phyloP scores from a whole-genome alignment of 768 basidiomycete species.

The Brasilioporus rufonigricans region DNA sequence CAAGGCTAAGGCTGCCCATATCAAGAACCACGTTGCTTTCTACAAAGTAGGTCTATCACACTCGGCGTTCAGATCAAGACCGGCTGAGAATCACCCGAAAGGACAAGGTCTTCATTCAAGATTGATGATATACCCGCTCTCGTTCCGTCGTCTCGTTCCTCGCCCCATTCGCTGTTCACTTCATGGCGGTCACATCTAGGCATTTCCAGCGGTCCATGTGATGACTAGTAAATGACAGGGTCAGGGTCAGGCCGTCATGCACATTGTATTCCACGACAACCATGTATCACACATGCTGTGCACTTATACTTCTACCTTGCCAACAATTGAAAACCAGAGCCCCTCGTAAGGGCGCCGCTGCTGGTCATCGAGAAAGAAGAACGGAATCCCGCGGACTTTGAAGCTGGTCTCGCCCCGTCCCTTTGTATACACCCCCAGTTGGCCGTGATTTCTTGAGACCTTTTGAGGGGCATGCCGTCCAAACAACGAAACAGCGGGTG shows the following conservation, averaged over 20 bases:
- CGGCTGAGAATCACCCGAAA: constrained; percentile 1
- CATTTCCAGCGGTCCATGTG: too few relatives aligned
- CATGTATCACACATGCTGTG: too few relatives aligned
- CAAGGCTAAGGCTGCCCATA: constrained; percentile 53
- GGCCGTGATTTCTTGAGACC: neutral
- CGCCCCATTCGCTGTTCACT: neutral
- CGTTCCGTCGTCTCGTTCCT: neutral
- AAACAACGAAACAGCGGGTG: neutral
- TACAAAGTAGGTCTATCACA: constrained; percentile 56
- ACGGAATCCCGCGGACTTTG: neutral
- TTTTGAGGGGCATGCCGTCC: neutral
- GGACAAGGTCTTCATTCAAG: constrained; percentile 22
- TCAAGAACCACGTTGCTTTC: constrained; percentile 71
- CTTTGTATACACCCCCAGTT: too few relatives aligned
- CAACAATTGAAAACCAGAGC: too few relatives aligned
- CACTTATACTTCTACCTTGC: too few relatives aligned
- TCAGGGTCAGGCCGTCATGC: too few relatives aligned
- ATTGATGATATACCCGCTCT: constrained; percentile 1
- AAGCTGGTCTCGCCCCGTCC: too few relatives aligned
- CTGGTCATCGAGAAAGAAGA: neutral
- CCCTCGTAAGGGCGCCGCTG: too few relatives aligned
- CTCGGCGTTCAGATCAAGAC: neutral
- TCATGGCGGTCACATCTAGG: too few relatives aligned
- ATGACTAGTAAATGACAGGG: too few relatives aligned
- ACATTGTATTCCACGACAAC: too few relatives aligned